Evolutionary conservation across 2,329 filamentous ascomycete genomes (phyloP).

Genomic region (Sclerotinia sclerotiorum): DNA sequence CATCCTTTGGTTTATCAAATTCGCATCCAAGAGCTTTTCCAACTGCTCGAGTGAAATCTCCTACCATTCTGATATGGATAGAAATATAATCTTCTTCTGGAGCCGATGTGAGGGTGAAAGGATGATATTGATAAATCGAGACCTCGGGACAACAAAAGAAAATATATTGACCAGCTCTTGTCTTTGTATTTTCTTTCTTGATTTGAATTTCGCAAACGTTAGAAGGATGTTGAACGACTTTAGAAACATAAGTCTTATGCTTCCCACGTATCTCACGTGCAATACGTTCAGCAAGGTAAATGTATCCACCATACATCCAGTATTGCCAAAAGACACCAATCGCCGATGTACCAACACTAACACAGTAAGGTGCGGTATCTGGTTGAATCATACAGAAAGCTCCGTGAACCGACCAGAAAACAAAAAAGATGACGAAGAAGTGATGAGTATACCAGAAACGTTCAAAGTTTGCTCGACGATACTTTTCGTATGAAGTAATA

Average conservation of each 20-base stretch:
- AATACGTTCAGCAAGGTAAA: constrained; percentile 77
- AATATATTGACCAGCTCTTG: constrained; percentile 80
- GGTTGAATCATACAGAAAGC: constrained; percentile 90
- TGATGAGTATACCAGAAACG: constrained; percentile 92
- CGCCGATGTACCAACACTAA: constrained; percentile 62
- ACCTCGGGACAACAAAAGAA: constrained; percentile 85
- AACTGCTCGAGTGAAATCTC: constrained; percentile 74
- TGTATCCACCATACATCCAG: constrained; percentile 81
- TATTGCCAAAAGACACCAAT: constrained; percentile 86
- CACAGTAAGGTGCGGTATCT: constrained; percentile 76
- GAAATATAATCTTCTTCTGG: constrained; percentile 90
- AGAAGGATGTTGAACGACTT: constrained; percentile 86
- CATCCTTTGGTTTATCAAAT: constrained; percentile 57
- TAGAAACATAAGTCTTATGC: constrained; percentile 83
- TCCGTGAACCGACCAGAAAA: constrained; percentile 88
- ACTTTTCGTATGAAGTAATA: constrained; percentile 73
- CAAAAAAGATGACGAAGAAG: constrained; percentile 83
- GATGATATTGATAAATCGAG: constrained; percentile 85
- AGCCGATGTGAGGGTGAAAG: constrained; percentile 81
- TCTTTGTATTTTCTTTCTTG: constrained; percentile 85
- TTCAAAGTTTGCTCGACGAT: constrained; percentile 78
- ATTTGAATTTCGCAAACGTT: constrained; percentile 90
- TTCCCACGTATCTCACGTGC: constrained; percentile 75
- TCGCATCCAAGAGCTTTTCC: constrained; percentile 74
- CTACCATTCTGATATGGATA: constrained; percentile 79